Conservation (phyloP, 129 eudicot species). For the Flaveria bidentis region DNA sequence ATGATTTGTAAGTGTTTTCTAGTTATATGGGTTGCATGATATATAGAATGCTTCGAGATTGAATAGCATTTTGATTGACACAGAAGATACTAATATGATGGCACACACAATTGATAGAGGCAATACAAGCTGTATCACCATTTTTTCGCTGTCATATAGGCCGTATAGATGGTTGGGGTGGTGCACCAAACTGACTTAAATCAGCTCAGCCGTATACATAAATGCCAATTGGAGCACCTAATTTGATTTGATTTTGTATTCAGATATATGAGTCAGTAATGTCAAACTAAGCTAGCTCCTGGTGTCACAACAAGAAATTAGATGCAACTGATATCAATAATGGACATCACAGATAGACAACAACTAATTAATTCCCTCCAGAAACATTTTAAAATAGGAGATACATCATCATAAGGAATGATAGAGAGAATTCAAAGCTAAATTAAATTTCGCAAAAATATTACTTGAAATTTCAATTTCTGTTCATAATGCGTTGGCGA, state of each 20-base stretch:
- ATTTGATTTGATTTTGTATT: background rate
- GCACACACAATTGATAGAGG: too few species aligned
- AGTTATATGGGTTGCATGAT: too few species aligned
- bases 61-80: too few species aligned
- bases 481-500: background rate
- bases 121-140: too few species aligned
- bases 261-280: background rate
- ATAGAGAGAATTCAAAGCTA: slow-evolving; percentile 5
- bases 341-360: background rate
- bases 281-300: background rate
- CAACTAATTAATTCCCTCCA: slow-evolving; percentile 11
- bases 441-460: slow-evolving; percentile 1
- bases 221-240: slow-evolving; percentile 21
- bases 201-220: slow-evolving; percentile 21
- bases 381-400: slow-evolving; percentile 4
- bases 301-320: background rate
- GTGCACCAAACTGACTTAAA: slow-evolving; percentile 20
- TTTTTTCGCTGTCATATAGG: too few species aligned
- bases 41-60: too few species aligned
- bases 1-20: too few species aligned
- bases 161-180: too few species aligned
- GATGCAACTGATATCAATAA: background rate
- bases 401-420: slow-evolving; percentile 34
- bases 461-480: background rate
- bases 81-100: too few species aligned